phyloP scores from a whole-genome alignment of 2,329 filamentous ascomycete species.

The Aureobasidium musti region DNA sequence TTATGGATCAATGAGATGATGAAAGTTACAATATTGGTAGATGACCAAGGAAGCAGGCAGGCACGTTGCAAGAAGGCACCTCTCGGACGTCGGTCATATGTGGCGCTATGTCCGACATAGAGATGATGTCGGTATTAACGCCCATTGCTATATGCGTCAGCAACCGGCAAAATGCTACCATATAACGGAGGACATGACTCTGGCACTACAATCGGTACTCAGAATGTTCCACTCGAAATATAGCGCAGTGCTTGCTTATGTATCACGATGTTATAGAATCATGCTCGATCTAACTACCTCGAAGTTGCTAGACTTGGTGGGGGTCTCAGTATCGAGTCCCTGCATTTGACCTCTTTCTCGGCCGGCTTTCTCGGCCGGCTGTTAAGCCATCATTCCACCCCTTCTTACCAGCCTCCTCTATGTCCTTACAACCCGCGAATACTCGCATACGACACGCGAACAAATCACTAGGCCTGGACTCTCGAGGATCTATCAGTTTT shows the following conservation, averaged over 20 bases:
- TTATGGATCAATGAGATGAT: not conserved
- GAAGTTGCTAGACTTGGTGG: not conserved
- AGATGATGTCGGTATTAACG: too few relatives aligned
- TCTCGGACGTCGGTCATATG: not conserved
- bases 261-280: not conserved
- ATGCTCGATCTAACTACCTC: not conserved
- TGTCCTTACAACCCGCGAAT: not conserved
- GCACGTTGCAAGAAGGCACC: slow-evolving; percentile 15
- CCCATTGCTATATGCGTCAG: not conserved
- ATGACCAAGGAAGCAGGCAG: not conserved
- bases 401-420: not conserved
- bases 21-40: slow-evolving; percentile 6
- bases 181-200: not conserved
- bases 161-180: not conserved
- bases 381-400: not conserved
- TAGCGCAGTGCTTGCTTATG: not conserved
- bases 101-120: not conserved
- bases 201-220: not conserved
- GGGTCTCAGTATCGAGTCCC: not conserved
- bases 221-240: not conserved
- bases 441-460: not conserved
- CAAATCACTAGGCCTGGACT: not conserved
- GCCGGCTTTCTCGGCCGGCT: too few relatives aligned
- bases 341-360: not conserved
- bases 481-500: not conserved